Conservation (phyloP, 202 grass and related monocot genomes). For the Panicum hallii region DNA sequence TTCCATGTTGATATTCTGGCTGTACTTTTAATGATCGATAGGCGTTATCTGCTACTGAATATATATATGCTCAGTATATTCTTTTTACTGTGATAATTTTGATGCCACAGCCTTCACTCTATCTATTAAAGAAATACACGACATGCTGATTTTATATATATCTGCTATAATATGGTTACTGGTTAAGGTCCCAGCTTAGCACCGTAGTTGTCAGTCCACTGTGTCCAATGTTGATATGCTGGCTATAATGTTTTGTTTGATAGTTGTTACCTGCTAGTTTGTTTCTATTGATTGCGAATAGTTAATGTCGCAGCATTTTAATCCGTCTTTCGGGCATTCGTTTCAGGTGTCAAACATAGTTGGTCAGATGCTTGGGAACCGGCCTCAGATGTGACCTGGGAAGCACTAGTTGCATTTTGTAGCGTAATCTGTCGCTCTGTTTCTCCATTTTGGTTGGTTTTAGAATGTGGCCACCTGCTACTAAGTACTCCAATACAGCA, state of each 20-base stretch:
- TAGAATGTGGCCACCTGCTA: conserved; percentile 8
- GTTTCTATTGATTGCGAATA: not conserved
- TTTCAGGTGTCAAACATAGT: conserved; percentile 91
- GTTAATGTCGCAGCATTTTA: not conserved
- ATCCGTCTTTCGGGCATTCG: not conserved
- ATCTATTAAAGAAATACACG: too few relatives aligned
- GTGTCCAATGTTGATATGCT: not conserved
- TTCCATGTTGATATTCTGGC: not conserved
- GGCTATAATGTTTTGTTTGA: not conserved
- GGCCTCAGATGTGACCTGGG: conserved; percentile 62
- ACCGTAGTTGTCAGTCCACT: not conserved
- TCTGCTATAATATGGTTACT: not conserved
- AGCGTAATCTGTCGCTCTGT: conserved; percentile 32
- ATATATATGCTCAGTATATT: too few relatives aligned
- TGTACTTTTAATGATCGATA: not conserved
- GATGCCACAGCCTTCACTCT: too few relatives aligned
- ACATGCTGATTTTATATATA: not conserved
- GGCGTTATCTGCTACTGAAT: not conserved
- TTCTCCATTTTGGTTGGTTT: conserved; percentile 41
- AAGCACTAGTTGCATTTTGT: conserved; percentile 36
- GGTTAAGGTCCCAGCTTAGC: not conserved
- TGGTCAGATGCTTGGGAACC: conserved; percentile 81
- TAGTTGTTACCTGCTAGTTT: not conserved
- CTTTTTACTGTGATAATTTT: too few relatives aligned
- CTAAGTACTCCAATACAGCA: conserved; percentile 25